Base-by-base conservation (phyloP, 2,329 filamentous ascomycete species). In the Penicillium sp. region DNA sequence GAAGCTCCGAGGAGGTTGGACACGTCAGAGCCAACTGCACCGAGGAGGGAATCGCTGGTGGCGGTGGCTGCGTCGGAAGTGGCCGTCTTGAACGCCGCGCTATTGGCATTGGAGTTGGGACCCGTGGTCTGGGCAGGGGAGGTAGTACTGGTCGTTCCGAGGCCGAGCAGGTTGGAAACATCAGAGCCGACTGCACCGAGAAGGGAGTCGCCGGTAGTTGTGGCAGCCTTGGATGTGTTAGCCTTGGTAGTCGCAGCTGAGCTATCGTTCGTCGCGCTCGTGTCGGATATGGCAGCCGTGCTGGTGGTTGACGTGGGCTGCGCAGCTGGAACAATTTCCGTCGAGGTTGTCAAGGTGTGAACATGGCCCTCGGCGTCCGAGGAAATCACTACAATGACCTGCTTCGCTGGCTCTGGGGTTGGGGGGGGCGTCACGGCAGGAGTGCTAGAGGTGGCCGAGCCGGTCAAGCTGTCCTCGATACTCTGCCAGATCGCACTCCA, bases 321-420 rank as follows among this genome's bases (percentile, higher is more conserved):
- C 16, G 56, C 47, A 18, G 39, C 36, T 24, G 22, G 33, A 33
- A 37, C 6, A 13, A 46, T 10, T 36, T 57, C 58, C 24, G 62
- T 61, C 14, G 59, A 59, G 2, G 60, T 61, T 27, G 63, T 67
- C 14, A 65, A 44, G 4, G 65, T 67, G 36, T 66, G 62, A 24
- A 62, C 61, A 49, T 66, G 57, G 22, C 60, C 60, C 27, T 61
- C 53, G 14, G 55, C 55, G 19, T 67, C 65, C n/a, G 60, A 36
- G 2, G 65, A 67, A 46, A 66, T 56, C 6, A 67, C 61, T 11
- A 67, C 63, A n/a, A 67, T 59, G 6, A 66, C 63, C 39, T 66
- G 57, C 50, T 65, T 55, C 50, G 56, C 14, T 13, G 24, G 16
- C 27, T 52, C 61, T 9, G 31, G 31, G 39, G 54, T 51, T 7